Evolutionary conservation across 768 basidiomycete genomes (phyloP).

Genomic region (Brasilioporus rufonigricans): DNA sequence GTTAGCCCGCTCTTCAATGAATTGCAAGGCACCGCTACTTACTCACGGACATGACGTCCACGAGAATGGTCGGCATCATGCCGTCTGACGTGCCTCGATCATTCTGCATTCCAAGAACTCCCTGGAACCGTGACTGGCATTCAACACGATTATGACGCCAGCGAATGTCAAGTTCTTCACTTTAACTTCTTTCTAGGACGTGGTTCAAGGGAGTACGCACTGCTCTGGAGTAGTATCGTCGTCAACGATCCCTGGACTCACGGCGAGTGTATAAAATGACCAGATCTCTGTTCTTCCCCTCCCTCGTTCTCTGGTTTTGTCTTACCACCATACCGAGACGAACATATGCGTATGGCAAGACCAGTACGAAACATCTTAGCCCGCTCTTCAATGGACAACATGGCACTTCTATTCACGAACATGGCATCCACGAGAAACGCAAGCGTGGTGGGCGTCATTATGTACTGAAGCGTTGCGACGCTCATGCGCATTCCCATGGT

Average conservation of each 20-base stretch:
- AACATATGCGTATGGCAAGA: slow-evolving; percentile 2
- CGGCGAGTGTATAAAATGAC: slow-evolving; percentile 10
- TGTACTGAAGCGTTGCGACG: slow-evolving; percentile 16
- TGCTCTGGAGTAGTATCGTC: background rate
- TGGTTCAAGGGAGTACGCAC: background rate
- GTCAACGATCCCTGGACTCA: background rate
- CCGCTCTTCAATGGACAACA: background rate
- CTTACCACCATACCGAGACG: background rate
- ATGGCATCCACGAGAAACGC: slow-evolving; percentile 10
- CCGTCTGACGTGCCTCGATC: too few relatives aligned
- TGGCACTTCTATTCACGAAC: background rate
- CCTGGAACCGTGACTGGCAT: background rate
- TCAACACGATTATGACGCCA: background rate
- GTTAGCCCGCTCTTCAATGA: too few relatives aligned
- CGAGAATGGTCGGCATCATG: too few relatives aligned
- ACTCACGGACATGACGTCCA: too few relatives aligned
- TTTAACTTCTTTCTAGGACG: background rate
- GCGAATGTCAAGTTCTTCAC: background rate
- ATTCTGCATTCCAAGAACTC: too few relatives aligned
- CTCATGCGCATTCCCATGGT: slow-evolving; percentile 7
- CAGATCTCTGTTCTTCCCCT: slow-evolving; percentile 1
- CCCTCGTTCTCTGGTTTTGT: slow-evolving; percentile 12
- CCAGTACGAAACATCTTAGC: slow-evolving; percentile 1
- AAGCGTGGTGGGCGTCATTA: slow-evolving; percentile 15
- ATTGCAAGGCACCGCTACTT: too few relatives aligned